Percentiles rank a stretch among this genome's conserved stretches.
These are phyloP conservation scores for Lactuca sativa DNA, from an alignment of 129 eudicot species.

Conservation along the genomic window DNA sequence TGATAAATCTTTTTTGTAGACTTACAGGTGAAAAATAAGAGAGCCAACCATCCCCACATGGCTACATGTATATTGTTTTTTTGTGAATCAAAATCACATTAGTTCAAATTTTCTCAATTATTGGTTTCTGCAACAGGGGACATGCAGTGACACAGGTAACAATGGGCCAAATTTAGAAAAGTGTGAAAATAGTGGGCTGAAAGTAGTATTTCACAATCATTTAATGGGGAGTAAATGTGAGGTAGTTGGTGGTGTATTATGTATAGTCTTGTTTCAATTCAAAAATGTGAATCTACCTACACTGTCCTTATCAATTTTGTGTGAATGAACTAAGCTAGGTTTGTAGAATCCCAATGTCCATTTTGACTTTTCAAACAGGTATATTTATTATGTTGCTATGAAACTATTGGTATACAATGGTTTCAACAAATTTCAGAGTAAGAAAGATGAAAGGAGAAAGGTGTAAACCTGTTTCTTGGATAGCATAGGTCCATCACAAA, in stretches of 20 bases:
- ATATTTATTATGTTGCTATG: not conserved
- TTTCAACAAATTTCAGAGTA: not conserved
- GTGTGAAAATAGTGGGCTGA: not conserved
- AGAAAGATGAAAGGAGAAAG: not conserved
- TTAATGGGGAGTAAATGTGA: not conserved
- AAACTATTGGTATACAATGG: not conserved
- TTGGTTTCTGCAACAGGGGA: not conserved
- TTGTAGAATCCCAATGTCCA: slow-evolving; percentile 1
- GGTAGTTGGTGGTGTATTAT: not conserved
- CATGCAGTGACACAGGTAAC: not conserved
- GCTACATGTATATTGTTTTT: not conserved
- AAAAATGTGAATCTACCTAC: not conserved
- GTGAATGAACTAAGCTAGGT: not conserved
- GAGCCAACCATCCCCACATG: not conserved
- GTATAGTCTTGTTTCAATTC: not conserved
- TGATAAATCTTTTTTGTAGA: not conserved
- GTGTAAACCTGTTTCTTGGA: slow-evolving; percentile 61
- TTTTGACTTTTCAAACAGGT: not conserved
- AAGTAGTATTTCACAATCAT: not conserved
- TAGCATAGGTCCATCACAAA: slow-evolving; percentile 94
- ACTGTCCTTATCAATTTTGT: not conserved
- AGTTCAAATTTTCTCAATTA: not conserved
- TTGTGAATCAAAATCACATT: not conserved
- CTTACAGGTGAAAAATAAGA: not conserved
- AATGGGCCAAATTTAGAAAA: not conserved